Conservation (phyloP, 257 asterid genomes). For the Pogostemon cablin region DNA sequence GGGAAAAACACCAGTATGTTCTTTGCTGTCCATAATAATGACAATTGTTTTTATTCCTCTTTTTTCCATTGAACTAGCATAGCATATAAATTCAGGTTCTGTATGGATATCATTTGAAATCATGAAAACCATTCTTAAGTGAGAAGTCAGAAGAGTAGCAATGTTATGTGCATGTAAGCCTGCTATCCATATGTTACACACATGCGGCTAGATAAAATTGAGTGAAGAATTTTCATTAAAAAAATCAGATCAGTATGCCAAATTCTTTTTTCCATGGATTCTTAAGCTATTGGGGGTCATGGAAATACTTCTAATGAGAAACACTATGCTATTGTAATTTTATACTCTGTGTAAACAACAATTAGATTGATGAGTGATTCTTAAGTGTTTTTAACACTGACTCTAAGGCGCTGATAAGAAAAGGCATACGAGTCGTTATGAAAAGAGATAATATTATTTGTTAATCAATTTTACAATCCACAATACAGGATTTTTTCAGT, state of each 20-base stretch:
- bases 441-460: neutral
- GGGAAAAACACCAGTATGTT: slow-evolving; percentile 77
- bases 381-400: neutral
- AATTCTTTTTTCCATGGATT: slow-evolving; percentile 10
- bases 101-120: slow-evolving; percentile 5
- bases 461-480: slow-evolving; percentile 7
- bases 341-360: slow-evolving; percentile 17
- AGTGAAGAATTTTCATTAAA: slow-evolving; percentile 13
- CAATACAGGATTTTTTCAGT: slow-evolving; percentile 7
- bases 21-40: slow-evolving; percentile 20
- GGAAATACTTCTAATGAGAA: neutral
- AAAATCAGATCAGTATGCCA: neutral
- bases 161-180: neutral
- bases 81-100: slow-evolving; percentile 3
- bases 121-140: neutral
- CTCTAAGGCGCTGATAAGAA: neutral
- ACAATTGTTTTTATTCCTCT: neutral
- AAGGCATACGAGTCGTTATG: neutral
- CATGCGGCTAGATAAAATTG: slow-evolving; percentile 18
- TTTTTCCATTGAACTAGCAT: neutral
- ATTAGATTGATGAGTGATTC: neutral
- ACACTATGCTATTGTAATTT: slow-evolving; percentile 14
- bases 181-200: slow-evolving; percentile 23
- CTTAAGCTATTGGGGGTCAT: slow-evolving; percentile 10
- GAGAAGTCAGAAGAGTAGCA: slow-evolving; percentile 10